Evolutionary conservation across 1,284 basidiomycete genomes (phyloP), one percentile per base, ranked within the genome.

Genomic region (Ganoderma meredithae): DNA sequence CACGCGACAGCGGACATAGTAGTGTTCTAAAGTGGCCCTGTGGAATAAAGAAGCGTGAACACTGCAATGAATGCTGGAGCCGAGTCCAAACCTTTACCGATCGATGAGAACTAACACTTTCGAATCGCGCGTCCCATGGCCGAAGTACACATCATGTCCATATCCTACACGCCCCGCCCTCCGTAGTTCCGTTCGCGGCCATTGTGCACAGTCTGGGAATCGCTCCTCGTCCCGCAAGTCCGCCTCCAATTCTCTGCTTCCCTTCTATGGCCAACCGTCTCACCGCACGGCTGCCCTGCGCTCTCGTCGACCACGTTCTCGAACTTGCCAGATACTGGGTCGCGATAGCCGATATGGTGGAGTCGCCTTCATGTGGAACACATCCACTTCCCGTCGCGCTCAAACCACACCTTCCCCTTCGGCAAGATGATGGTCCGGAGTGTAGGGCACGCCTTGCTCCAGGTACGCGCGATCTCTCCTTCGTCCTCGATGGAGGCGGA

Each of bases 351-450:
- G 55, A 19, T 36, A 58, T 22, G 33, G 33, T 33, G 17, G 58
- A 4, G n/a, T 3, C 36, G 1, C 15, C 31, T 36, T 71, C 63
- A 73, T 31, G 69, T 68, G 60, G 74, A 74, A 60, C 76, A 77
- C n/a, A 64, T 64, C 76, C 77, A 76, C 66, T 73, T 73, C 49
- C 74, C 71, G 58, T 75, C 70, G 56, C 75, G 72, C 70, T 74
- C 71, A 22, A 81, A 82, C 83, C 83, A 84, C 22, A 85, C 76
- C 64, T 79, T 63, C 1, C 84, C 83, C 65, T 79, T 78, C 12
- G 83, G 83, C 3, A 84, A 70, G 17, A 85, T 84, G 71, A 85
- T 81, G 8, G 83, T 84, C 63, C 76, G 75, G 44, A 85, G 76
- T 1, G 82, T 83, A 5, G 79, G 80, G 69, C 83, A 85, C 9